Evolutionary conservation across 176 grass and related monocot genomes (phyloP), one percentile per base, ranked within the genome.

Genomic region (Musa acuminata): DNA sequence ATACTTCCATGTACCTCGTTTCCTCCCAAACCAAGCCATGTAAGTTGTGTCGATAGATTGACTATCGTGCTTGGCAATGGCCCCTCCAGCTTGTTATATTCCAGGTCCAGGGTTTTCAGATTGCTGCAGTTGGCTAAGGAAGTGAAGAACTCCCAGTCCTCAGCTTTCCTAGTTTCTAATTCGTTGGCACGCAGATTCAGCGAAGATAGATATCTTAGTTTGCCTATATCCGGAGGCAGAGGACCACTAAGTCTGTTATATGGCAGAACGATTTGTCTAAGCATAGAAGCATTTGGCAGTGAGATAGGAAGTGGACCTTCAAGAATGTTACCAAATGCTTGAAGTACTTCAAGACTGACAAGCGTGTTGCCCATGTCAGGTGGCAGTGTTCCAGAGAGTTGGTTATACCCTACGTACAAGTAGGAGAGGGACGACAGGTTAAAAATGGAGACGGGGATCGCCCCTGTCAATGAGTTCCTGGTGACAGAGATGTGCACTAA

Each of bases 1-100:
- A 92, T 67, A 43, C 49, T 69, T n/a, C 85, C 88, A 0, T 57
- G 66, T 70, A 91, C 79, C 49, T 71, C 13, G 55, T 90, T 90
- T 1, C 24, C 27, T 2, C 79, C 57, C 24, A 92, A 9, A 14
- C 53, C 43, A 6, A 92, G 19, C 11, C 12, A 13, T 5, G 65
- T 2, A 6, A 92, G 75, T 55, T 26, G 69, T 49, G 11, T 29
- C 1, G 89, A 86, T 75, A 92, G 79, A 43, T 86, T 86, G 21
- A 67, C 79, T 0, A 92, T 24, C 0, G 78, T 67, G 73, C 22
- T 73, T 76, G 89, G 83, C 35, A 90, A 72, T 8, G 52, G 29
- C 0, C 83, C 89, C n/a, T 64, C 35, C 7, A 92, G 25, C 43
- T 75, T 83, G 67, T 86, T 92, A 20, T 77, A 53, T 11, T 9